Base-by-base conservation (phyloP, 352 stramenopile genomes). In the Pythium biforme region DNA sequence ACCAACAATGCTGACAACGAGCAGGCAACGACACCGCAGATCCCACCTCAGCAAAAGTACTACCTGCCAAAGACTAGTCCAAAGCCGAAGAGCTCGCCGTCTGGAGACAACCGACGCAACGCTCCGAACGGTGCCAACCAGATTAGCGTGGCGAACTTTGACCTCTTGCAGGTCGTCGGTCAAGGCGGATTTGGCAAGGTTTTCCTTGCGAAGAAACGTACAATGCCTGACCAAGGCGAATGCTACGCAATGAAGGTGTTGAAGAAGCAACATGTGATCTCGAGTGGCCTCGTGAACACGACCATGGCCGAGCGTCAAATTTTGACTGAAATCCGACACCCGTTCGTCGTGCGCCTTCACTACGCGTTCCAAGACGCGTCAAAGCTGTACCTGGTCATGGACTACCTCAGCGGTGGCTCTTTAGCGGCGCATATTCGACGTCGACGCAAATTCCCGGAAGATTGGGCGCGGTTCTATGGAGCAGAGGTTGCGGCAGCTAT, bases 211-310 rank as follows among this genome's bases (percentile, higher is more conserved):
- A 86, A 93, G 55, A 98, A 99, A 77, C 91, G 89, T 4, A 98
- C 76, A 14, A 59, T 77, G 14, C 88, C 81, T 10, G 82, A 90
- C 55, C 96, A 95, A 43, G 88, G 92, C 34, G 81, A 98, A 66
- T 98, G 97, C 70, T 99, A 98, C 73, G 98, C 98, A 4, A 98
- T 99, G 86, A 99, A 99, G 69, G 90, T 98, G 46, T 70, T 98
- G 55, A 97, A 97, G 73, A 98, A 98, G 69, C 81, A 94, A 51
- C 83, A 96, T 46, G 85, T 98, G 23, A 83, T 95, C 43, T 94
- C 86, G 31, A 97, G 88, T 40, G 88, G 89, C 2, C 83, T 97
- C 7, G 88, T 97, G 22, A 96, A 97, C 70, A 97, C 95, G 39
- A 98, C 92, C 17, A 98, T 96, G 86, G 88, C 89, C 0, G 92